Conservation (phyloP, 2,329 filamentous ascomycete genomes). For the Hymenoscyphus scutula region DNA sequence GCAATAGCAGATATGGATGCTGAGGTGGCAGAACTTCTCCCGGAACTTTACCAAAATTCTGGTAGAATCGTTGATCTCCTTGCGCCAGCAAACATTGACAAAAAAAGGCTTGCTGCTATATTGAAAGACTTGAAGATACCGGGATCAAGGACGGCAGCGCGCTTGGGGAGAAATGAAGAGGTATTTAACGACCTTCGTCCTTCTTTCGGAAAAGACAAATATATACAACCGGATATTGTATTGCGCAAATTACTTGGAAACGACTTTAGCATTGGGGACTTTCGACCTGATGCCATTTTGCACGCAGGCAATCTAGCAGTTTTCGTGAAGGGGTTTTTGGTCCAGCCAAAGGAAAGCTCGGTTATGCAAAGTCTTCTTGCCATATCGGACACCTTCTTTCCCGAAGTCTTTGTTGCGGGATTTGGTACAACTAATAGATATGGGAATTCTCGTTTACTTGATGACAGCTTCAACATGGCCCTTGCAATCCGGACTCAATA, state of each 20-base stretch:
- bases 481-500: conserved; percentile 55
- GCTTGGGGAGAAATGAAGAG: conserved; percentile 19
- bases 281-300: conserved; percentile 40
- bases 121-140: conserved; percentile 33
- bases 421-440: conserved; percentile 24
- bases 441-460: conserved; percentile 42
- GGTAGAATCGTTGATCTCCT: conserved; percentile 39
- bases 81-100: conserved; percentile 32
- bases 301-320: conserved; percentile 45
- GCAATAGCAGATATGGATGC: conserved; percentile 37
- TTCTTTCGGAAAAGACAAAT: conserved; percentile 29
- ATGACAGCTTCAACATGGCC: conserved; percentile 47
- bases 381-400: conserved; percentile 37
- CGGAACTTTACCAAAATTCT: conserved; percentile 38
- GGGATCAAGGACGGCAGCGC: conserved; percentile 20
- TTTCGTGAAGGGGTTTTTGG: conserved; percentile 37
- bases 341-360: conserved; percentile 27
- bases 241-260: conserved; percentile 34
- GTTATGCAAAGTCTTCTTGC: conserved; percentile 24
- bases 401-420: conserved; percentile 37
- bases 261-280: conserved; percentile 26
- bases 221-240: conserved; percentile 39
- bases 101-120: conserved; percentile 32
- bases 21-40: conserved; percentile 40
- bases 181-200: conserved; percentile 20